Base-by-base conservation (phyloP, 106 monocot species). In the Chionographis japonica region DNA sequence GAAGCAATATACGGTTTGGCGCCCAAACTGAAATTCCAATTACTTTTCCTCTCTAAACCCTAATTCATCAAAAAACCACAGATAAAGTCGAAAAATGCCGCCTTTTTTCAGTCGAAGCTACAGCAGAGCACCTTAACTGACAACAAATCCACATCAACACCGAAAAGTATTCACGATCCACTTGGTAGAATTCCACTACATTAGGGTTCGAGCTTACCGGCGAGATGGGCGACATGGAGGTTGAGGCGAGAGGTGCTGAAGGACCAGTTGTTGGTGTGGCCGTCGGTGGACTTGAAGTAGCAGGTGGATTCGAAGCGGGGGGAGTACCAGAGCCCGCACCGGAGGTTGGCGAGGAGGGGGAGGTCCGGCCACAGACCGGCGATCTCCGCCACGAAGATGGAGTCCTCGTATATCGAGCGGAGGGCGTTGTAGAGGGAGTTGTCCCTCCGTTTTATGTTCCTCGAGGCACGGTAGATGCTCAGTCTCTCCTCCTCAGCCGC, bases 221-320 rank as follows among this genome's bases (percentile, higher is more conserved):
- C 86, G 50, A 92, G 82, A 43, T 53, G 60, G 37, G 89, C 97
- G 35, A 92, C 52, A 56, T 97, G 97, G 59, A 97, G 92, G 69
- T 97, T 97, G 82, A 97, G 89, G 36, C 97, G 83, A 9, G 92
- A 55, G 68, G 87, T 90, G 78, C 69, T 87, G 84, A 97, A 97
- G 59, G 86, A 84, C 74, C 92, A 92, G 74, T 97, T 92, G 61
- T 85, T 85, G 66, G 77, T 68, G 77, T 97, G 97, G 11, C 97
- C 92, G 61, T 97, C 97, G 41, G 97, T 97, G 64, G 97, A 97
- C 70, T 97, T 97, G 70, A 97, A 97, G 76, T 92, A 97, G 79
- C 92, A 97, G 56, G 84, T 85, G 56, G 80, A 68, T 7, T 87
- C 65, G 76, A 97, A 84, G 8, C 74, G 65, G 8, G 84, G 74